These are phyloP conservation scores for Calamus simplicifolius DNA, from an alignment of 176 grass and related monocot species.

Conservation along the genomic window DNA sequence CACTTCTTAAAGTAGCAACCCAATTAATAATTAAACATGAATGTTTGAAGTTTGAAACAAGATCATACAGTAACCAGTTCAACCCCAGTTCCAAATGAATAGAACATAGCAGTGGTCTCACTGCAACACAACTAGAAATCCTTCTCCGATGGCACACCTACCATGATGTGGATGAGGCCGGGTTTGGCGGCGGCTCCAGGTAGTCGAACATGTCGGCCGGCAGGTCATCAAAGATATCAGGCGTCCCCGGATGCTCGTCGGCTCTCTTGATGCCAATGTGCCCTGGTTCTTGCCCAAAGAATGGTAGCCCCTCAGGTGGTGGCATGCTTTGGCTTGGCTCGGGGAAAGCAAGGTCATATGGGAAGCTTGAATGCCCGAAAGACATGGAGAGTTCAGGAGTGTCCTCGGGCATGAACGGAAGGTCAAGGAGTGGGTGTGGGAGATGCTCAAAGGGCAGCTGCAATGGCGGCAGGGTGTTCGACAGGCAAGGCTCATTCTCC, in stretches of 20 bases:
- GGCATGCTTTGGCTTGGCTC: conserved; percentile 17
- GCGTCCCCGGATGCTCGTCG: conserved; percentile 2
- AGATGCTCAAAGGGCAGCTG: conserved; percentile 11
- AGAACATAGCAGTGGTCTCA: no score
- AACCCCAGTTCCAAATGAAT: no score
- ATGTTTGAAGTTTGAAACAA: no score
- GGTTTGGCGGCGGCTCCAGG: conserved; percentile 22
- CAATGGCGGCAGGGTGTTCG: conserved; percentile 1
- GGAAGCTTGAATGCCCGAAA: conserved; percentile 3
- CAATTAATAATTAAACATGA: no score
- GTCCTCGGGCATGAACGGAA: conserved; percentile 3
- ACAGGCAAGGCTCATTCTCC: conserved; percentile 18
- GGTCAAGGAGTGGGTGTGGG: conserved; percentile 24
- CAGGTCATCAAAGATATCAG: conserved; percentile 37
- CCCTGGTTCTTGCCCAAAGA: conserved; percentile 14
- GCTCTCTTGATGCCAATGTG: conserved; percentile 2
- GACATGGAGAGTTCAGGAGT: background rate
- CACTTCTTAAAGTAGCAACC: no score
- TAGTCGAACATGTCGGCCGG: conserved; percentile 35
- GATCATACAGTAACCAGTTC: no score
- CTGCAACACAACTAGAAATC: no score
- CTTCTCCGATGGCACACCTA: background rate
- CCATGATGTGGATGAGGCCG: conserved; percentile 5
- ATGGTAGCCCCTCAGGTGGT: conserved; percentile 6
- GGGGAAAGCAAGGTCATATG: conserved; percentile 18